Evolutionary conservation across 2,329 filamentous ascomycete species (phyloP), one percentile per base, ranked within the genome.

Genomic region (Elsinoe perseae): DNA sequence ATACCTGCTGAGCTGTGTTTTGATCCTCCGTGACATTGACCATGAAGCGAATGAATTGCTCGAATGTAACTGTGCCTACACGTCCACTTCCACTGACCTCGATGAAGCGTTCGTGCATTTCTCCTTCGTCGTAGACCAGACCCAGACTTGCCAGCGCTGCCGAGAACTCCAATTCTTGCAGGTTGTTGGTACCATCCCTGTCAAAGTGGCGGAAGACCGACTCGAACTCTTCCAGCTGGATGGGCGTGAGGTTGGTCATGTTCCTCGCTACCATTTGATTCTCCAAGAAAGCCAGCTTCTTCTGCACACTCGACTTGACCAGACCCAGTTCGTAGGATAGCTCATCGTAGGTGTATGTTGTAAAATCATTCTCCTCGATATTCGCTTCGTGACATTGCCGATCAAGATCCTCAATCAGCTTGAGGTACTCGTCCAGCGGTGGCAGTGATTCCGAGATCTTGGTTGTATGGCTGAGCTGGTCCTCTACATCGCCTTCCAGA

Each of bases 11-110:
- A 10, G 93, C 93, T 3, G 91, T 96, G 70, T 98, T 96, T 74
- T 98, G 93, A 68, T 98, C 93, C 73, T 98, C 93, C 10, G 93
- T 98, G 50, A 96, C 93, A 64, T 95, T 89, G 48, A 98, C 93
- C 93, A 98, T 98, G 78, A 98, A 98, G 36, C 89, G 85, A 69
- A 98, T 98, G 68, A 98, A 98, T 72, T 97, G 92, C 75, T 98
- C 93, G 68, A 98, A 98, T 3, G 88, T 93, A 53, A 98, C 93
- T 46, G 57, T 64, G 62, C 86, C 82, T 70, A 85, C 86, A 62
- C 77, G 81, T 32, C 83, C 89, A 21, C 66, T 65, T 34, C 81
- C 83, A 61, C 88, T 91, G n/a, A 91, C 95, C 55, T 92, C 87
- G 52, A 86, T 68, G 72, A 96, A 98, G 64, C 92, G 92, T 54